phyloP scores from a whole-genome alignment of 2,329 filamentous ascomycete species.

The Ophiocordyceps unilateralis region DNA sequence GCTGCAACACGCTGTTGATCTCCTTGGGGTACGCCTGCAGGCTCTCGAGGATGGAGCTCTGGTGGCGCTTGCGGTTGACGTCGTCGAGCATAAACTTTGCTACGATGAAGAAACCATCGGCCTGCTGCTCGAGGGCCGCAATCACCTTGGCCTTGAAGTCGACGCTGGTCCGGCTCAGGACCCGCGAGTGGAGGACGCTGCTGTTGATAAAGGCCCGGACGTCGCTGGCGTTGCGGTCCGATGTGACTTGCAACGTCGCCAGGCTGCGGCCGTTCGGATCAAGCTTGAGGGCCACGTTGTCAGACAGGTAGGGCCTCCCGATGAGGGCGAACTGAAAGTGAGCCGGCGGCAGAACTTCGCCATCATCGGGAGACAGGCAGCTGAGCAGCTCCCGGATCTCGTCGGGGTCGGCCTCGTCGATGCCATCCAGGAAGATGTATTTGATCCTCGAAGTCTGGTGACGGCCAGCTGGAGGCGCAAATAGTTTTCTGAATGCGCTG shows the following conservation, averaged over 20 bases:
- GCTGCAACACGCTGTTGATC: slow-evolving; percentile 23
- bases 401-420: slow-evolving; percentile 24
- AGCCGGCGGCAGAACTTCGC: slow-evolving; percentile 5
- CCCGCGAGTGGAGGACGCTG: slow-evolving; percentile 20
- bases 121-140: slow-evolving; percentile 20
- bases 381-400: slow-evolving; percentile 20
- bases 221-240: slow-evolving; percentile 23
- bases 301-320: slow-evolving; percentile 24
- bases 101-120: slow-evolving; percentile 29
- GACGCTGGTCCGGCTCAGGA: slow-evolving; percentile 15
- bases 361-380: slow-evolving; percentile 13
- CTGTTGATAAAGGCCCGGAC: slow-evolving; percentile 23
- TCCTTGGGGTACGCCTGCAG: slow-evolving; percentile 26
- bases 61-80: slow-evolving; percentile 25
- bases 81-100: slow-evolving; percentile 34
- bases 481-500: slow-evolving; percentile 24
- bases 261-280: slow-evolving; percentile 17
- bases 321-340: slow-evolving; percentile 21
- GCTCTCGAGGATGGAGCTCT: slow-evolving; percentile 24
- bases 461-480: slow-evolving; percentile 20
- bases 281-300: slow-evolving; percentile 16
- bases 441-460: slow-evolving; percentile 15
- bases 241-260: slow-evolving; percentile 23
- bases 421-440: slow-evolving; percentile 27
- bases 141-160: slow-evolving; percentile 21